These are phyloP conservation scores for Persicaria maculosa DNA, from an alignment of 148 eudicot genomes.

Conservation along the genomic window DNA sequence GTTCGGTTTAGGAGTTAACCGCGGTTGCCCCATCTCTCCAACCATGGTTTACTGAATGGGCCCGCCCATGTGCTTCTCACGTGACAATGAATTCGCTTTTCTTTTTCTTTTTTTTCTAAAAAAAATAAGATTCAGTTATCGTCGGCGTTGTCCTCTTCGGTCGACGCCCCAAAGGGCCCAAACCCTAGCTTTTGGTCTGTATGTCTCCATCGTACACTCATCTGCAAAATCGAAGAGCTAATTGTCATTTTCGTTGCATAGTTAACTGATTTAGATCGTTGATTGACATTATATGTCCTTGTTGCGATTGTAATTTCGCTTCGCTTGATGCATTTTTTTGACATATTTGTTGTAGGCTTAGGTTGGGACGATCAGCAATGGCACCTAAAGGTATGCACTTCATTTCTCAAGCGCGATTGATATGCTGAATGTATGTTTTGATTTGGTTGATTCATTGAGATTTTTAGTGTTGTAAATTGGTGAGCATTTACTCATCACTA, in stretches of 20 bases:
- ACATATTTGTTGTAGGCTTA: neutral
- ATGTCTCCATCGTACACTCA: neutral
- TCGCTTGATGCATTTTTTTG: neutral
- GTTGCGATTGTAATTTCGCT: neutral
- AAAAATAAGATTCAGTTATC: neutral
- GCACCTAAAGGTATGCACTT: neutral
- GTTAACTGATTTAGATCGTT: neutral
- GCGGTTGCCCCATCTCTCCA: neutral
- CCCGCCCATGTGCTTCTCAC: conserved; percentile 1
- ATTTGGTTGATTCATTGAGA: neutral
- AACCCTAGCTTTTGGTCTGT: neutral
- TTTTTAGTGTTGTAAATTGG: neutral
- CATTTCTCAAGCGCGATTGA: neutral
- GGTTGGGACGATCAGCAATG: conserved; percentile 6
- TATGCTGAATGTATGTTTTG: neutral
- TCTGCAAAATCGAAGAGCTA: neutral
- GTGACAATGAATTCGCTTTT: neutral
- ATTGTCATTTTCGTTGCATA: neutral
- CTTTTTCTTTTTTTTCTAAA: neutral
- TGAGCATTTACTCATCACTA: neutral
- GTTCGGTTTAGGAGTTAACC: neutral
- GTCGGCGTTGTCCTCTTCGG: neutral
- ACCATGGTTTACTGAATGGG: conserved; percentile 1
- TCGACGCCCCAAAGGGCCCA: neutral
- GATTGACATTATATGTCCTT: neutral